Evolutionary conservation across 495 filamentous ascomycete species (phyloP), one percentile per base, ranked within the genome.

Genomic region (Melanomma pulvis-pyrius): DNA sequence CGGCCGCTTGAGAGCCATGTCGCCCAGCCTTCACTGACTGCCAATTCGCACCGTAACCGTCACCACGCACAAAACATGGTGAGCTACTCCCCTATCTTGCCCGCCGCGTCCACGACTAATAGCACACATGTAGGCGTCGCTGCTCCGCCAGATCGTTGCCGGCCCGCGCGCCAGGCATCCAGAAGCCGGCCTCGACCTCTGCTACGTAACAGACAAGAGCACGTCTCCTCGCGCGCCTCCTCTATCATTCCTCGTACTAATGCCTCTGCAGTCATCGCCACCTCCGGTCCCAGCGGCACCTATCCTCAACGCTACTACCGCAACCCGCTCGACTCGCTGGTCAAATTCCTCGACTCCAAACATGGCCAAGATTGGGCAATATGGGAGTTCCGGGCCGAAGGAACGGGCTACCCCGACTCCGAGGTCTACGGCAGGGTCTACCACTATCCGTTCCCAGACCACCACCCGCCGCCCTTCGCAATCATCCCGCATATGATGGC

Each of bases 371-470:
- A 92, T 61, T 98, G 93, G 94, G 84, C 87, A 11, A 96, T 98
- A 68, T 98, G 92, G 92, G 94, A 98, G 73, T 97, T 98, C 72
- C 87, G 96, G 36, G 94, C 92, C 32, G 94, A 98, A 74, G 94
- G 94, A 9, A 96, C 96, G 0, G 94, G 94, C 0, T 98, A 98
- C 71, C 91, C 90, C 0, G 94, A 98, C 74, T 83, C 83, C 25
- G 93, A 94, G 60, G 92, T 98, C 1, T 90, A 93, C 72, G 82
- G 84, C 29, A 80, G 92, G 0, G 87, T 98, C 51, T 83, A 88
- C 66, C 94, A 98, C 78, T 97, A 90, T 69, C 94, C 94, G 1
- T 98, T 90, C 84, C 96, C 96, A 0, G 94, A 98, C 74, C 94
- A 98, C 74, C 94, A 98, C 74, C 96, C 94, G 30, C 94, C 94